Conservation (phyloP, 1,284 basidiomycete species). For the Naganishia sp. region DNA sequence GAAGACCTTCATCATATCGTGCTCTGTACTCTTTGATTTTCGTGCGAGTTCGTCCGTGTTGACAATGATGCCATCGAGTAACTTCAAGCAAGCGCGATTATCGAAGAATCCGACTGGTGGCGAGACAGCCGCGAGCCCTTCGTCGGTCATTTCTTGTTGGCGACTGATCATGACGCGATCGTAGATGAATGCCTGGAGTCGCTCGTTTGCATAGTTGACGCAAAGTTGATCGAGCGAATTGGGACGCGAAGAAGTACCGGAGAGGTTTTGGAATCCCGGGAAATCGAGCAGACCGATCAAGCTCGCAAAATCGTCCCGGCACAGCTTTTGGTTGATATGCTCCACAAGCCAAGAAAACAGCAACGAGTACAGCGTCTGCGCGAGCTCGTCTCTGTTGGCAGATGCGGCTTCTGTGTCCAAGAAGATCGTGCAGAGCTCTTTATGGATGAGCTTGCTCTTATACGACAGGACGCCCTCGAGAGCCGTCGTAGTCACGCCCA, state of each 20-base stretch:
- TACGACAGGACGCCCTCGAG: constrained; percentile 86
- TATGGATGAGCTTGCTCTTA: constrained; percentile 88
- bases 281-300: constrained; percentile 96
- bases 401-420: constrained; percentile 91
- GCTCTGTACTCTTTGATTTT: constrained; percentile 85
- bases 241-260: constrained; percentile 62
- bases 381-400: constrained; percentile 88
- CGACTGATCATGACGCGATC: constrained; percentile 63
- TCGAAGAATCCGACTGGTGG: constrained; percentile 78
- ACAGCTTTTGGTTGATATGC: constrained; percentile 89
- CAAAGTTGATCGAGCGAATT: constrained; percentile 96
- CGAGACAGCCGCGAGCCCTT: constrained; percentile 73
- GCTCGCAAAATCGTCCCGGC: constrained; percentile 82
- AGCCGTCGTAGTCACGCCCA: constrained; percentile 74
- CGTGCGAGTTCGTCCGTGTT: constrained; percentile 97
- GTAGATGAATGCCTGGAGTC: constrained; percentile 80
- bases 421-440: constrained; percentile 93
- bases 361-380: constrained; percentile 88
- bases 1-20: constrained; percentile 92
- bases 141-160: constrained; percentile 59
- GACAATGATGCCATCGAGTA: constrained; percentile 88
- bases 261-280: constrained; percentile 87
- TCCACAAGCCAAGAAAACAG: constrained; percentile 97
- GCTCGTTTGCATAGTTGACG: constrained; percentile 93
- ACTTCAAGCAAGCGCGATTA: constrained; percentile 83